Percentiles rank a stretch among this genome's conserved stretches.
Evolutionary conservation across 768 basidiomycete species (phyloP).

Genomic region (Xerocomus potaroensis): DNA sequence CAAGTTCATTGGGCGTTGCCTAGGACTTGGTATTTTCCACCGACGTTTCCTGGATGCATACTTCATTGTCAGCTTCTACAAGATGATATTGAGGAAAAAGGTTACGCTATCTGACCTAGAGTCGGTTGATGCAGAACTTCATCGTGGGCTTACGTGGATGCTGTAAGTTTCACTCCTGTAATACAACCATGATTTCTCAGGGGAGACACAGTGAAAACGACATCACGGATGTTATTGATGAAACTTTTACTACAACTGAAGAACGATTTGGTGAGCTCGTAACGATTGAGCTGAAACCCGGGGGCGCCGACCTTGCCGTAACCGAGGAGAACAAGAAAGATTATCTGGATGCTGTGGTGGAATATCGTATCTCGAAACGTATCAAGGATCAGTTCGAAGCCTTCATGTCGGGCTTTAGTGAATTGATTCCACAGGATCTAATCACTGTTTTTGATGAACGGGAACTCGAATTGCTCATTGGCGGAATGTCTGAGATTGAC

Average conservation of each 20-base stretch:
- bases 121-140: conserved; percentile 92
- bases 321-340: conserved; percentile 99
- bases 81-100: conserved; percentile 99
- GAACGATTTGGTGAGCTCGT: conserved; percentile 99
- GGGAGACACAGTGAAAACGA: conserved; percentile 78
- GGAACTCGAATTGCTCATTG: conserved; percentile 94
- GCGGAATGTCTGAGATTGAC: conserved; percentile 99
- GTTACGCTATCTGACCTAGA: conserved; percentile 91
- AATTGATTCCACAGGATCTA: conserved; percentile 95
- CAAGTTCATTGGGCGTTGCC: conserved; percentile 97
- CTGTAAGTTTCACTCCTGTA: conserved; percentile 58
- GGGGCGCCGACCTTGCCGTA: conserved; percentile 80
- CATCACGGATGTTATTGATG: conserved; percentile 96
- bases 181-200: too few relatives aligned
- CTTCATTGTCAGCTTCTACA: conserved; percentile 99
- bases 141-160: conserved; percentile 98
- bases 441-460: conserved; percentile 99
- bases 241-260: conserved; percentile 95
- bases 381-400: conserved; percentile 99
- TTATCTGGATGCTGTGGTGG: conserved; percentile 90
- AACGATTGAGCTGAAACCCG: conserved; percentile 90
- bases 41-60: conserved; percentile 98
- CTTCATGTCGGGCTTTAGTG: conserved; percentile 99
- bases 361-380: conserved; percentile 95
- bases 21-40: conserved; percentile 98